These are phyloP conservation scores for Paraphaeosphaeria sporulosa DNA, from an alignment of 2,329 filamentous ascomycete genomes.

Conservation along the genomic window DNA sequence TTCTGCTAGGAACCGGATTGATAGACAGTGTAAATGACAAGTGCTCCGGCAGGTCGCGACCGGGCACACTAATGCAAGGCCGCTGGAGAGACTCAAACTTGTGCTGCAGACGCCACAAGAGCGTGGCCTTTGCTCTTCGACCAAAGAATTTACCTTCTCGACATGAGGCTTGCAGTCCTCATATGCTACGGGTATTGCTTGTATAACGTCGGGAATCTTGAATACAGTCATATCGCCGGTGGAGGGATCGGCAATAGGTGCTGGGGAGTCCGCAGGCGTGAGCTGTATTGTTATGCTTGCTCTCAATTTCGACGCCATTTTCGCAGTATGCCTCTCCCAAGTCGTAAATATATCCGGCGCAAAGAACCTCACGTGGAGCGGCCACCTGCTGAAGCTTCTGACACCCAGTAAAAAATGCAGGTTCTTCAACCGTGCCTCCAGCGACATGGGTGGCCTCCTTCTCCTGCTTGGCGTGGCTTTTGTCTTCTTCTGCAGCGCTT, in stretches of 20 bases:
- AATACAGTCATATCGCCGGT: constrained; percentile 6
- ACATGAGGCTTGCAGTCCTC: constrained; percentile 57
- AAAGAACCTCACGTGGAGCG: constrained; percentile 82
- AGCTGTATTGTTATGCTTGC: constrained; percentile 38
- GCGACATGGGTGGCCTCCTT: constrained; percentile 61
- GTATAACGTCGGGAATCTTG: constrained; percentile 40
- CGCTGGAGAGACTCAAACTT: constrained; percentile 45
- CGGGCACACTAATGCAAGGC: constrained; percentile 62
- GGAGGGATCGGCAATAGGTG: constrained; percentile 23
- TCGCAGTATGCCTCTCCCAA: constrained; percentile 67
- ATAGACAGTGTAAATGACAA: constrained; percentile 66
- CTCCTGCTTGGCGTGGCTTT: constrained; percentile 49
- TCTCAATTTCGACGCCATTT: constrained; percentile 33
- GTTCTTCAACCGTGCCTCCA: constrained; percentile 78
- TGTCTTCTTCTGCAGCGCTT: constrained; percentile 39
- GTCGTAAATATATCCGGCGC: constrained; percentile 69
- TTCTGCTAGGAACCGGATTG: constrained; percentile 58
- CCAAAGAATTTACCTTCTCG: constrained; percentile 56
- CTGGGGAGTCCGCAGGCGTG: constrained; percentile 38
- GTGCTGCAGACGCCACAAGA: constrained; percentile 61
- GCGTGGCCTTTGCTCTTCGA: constrained; percentile 21
- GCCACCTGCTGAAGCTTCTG: constrained; percentile 83
- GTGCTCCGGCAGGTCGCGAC: constrained; percentile 55
- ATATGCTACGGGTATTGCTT: constrained; percentile 62
- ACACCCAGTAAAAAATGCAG: constrained; percentile 81